A percentile compares a stretch with the other conserved stretches of the same genome.
Evolutionary conservation across 352 stramenopile genomes (phyloP).

Genomic region (Phytophthora sp.): DNA sequence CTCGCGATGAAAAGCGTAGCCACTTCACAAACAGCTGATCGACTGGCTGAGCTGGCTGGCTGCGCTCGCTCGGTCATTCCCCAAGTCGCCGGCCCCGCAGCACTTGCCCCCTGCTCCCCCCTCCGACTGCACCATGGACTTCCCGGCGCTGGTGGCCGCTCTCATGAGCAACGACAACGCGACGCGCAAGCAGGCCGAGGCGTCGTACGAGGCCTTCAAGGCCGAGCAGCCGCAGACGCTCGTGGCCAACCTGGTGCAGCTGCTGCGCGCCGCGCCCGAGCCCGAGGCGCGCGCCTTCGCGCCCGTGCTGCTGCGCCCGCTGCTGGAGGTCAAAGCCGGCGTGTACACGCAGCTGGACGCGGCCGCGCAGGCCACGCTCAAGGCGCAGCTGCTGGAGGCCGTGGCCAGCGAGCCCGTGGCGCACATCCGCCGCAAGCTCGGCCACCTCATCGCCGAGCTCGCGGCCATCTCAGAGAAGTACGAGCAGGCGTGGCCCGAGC

Average conservation of each 20-base stretch:
- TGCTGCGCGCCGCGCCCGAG: conserved; percentile 63
- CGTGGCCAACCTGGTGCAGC: conserved; percentile 69
- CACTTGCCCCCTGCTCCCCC: neutral
- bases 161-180: conserved; percentile 81
- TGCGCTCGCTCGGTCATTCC: conserved; percentile 14
- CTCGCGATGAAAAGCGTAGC: conserved; percentile 4
- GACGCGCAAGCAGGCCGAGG: conserved; percentile 74
- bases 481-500: conserved; percentile 72
- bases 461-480: conserved; percentile 58
- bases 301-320: conserved; percentile 76
- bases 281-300: conserved; percentile 75
- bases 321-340: conserved; percentile 72
- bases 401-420: conserved; percentile 67
- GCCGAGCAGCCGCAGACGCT: conserved; percentile 65
- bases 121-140: conserved; percentile 57
- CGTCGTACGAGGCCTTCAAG: conserved; percentile 78
- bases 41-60: conserved; percentile 27
- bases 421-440: conserved; percentile 84
- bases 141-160: conserved; percentile 71
- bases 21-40: conserved; percentile 37
- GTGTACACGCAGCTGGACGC: conserved; percentile 72
- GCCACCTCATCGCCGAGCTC: conserved; percentile 78
- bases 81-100: conserved; percentile 20
- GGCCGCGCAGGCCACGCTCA: conserved; percentile 58
- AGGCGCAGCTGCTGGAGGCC: conserved; percentile 76